phyloP scores from a whole-genome alignment of 1,284 basidiomycete genomes.

The Ganoderma leucocontextum region DNA sequence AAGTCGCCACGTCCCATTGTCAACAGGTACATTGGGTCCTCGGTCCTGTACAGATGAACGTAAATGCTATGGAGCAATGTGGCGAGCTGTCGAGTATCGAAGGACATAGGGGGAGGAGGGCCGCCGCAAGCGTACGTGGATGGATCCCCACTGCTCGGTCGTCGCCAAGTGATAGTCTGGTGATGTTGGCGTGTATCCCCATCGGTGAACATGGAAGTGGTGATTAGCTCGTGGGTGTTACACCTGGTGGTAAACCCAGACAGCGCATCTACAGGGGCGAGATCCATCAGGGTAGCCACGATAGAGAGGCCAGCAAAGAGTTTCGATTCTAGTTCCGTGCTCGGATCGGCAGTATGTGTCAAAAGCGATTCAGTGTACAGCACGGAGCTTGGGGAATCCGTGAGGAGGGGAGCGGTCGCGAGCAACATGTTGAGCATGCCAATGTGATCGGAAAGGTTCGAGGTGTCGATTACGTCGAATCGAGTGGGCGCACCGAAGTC shows the following conservation, averaged over 20 bases:
- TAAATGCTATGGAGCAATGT: conserved; percentile 56
- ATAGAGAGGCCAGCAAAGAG: conserved; percentile 49
- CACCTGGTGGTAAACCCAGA: conserved; percentile 52
- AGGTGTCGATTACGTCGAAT: conserved; percentile 34
- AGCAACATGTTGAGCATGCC: conserved; percentile 27
- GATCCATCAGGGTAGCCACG: conserved; percentile 50
- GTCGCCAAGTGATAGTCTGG: conserved; percentile 53
- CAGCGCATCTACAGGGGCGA: conserved; percentile 51
- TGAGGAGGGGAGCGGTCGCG: conserved; percentile 23
- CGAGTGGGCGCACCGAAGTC: conserved; percentile 19
- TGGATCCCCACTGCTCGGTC: background rate
- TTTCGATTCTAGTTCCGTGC: conserved; percentile 42
- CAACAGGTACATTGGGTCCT: conserved; percentile 34
- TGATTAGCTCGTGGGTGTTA: conserved; percentile 51
- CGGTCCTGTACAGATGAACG: conserved; percentile 53
- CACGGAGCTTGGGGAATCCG: background rate
- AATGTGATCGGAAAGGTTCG: conserved; percentile 31
- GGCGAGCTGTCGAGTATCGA: conserved; percentile 44
- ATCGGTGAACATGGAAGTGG: conserved; percentile 13
- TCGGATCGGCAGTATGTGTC: conserved; percentile 36
- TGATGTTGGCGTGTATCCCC: conserved; percentile 45
- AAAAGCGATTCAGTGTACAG: conserved; percentile 52
- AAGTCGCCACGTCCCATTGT: conserved; percentile 13
- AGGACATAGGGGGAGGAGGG: background rate
- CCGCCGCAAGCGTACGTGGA: conserved; percentile 18